Conservation (phyloP, 495 filamentous ascomycete species). For the Penicillium crystallinum region DNA sequence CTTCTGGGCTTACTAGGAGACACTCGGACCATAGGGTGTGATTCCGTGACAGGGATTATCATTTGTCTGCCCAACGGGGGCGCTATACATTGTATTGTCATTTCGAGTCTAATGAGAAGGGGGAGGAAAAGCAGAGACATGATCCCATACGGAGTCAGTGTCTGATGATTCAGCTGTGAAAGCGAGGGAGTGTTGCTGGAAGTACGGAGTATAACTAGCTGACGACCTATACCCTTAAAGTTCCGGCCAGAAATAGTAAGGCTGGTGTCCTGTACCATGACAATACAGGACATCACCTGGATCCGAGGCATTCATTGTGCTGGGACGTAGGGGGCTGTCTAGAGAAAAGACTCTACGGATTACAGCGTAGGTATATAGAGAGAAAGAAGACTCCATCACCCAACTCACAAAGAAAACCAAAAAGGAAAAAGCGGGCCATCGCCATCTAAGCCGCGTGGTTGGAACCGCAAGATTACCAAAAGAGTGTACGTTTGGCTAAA, state of each 20-base stretch:
- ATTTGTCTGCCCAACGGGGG: conserved; percentile 6
- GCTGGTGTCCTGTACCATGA: neutral
- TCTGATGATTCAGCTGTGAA: too few species aligned
- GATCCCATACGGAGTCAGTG: too few species aligned
- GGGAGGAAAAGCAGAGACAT: too few species aligned
- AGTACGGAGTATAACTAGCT: too few species aligned
- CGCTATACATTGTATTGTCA: neutral
- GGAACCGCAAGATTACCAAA: conserved; percentile 14
- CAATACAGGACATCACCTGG: neutral
- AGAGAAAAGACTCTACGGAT: too few species aligned
- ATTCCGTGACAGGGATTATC: neutral
- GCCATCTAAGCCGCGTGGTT: conserved; percentile 17
- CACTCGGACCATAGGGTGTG: neutral
- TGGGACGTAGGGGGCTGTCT: too few species aligned
- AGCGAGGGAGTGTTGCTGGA: too few species aligned
- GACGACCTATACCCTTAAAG: too few species aligned
- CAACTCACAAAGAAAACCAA: neutral
- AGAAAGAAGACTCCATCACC: neutral
- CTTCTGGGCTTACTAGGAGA: neutral
- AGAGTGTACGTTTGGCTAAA: neutral
- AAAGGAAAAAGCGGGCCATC: conserved; percentile 15
- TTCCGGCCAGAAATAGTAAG: neutral
- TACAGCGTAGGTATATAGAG: neutral
- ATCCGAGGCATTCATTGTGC: neutral
- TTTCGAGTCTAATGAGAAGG: too few species aligned